Conservation (phyloP, 768 basidiomycete species). For the Mycena maculata region DNA sequence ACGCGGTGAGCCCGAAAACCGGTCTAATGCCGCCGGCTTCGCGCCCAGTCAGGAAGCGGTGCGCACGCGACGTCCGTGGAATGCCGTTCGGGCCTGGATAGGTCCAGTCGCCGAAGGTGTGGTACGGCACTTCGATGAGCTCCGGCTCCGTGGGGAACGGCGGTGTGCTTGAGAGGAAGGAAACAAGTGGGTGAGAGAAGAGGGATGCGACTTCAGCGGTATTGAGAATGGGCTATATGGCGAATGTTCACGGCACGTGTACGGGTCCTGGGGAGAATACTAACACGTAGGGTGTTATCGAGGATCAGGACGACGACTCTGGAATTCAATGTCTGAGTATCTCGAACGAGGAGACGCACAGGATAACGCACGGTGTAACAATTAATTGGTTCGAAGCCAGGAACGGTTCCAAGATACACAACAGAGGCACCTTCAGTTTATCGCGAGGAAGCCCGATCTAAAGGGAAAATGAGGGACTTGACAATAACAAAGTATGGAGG, state of each 20-base stretch:
- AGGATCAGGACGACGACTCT: constrained; percentile 90
- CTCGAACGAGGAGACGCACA: background rate
- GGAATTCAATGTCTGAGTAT: background rate
- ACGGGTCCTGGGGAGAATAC: constrained; percentile 27
- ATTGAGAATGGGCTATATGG: constrained; percentile 81
- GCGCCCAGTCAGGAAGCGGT: constrained; percentile 88
- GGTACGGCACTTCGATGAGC: constrained; percentile 49
- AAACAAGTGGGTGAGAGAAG: constrained; percentile 86
- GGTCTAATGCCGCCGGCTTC: constrained; percentile 88
- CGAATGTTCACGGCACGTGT: constrained; percentile 58
- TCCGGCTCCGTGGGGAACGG: constrained; percentile 47
- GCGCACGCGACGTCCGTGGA: constrained; percentile 56
- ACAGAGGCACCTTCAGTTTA: constrained; percentile 72
- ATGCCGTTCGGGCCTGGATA: constrained; percentile 1
- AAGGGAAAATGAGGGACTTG: background rate
- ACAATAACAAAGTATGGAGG: background rate
- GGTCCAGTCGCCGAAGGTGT: constrained; percentile 56
- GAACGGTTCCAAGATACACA: constrained; percentile 86
- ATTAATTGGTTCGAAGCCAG: constrained; percentile 77
- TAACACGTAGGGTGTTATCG: constrained; percentile 80
- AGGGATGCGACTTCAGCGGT: constrained; percentile 80
- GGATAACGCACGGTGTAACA: constrained; percentile 84
- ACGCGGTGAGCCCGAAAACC: constrained; percentile 89
- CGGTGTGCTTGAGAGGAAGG: constrained; percentile 59
- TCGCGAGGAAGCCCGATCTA: constrained; percentile 89